Conservation (phyloP, 148 eudicot species). For the Vaccinium myrtillus region DNA sequence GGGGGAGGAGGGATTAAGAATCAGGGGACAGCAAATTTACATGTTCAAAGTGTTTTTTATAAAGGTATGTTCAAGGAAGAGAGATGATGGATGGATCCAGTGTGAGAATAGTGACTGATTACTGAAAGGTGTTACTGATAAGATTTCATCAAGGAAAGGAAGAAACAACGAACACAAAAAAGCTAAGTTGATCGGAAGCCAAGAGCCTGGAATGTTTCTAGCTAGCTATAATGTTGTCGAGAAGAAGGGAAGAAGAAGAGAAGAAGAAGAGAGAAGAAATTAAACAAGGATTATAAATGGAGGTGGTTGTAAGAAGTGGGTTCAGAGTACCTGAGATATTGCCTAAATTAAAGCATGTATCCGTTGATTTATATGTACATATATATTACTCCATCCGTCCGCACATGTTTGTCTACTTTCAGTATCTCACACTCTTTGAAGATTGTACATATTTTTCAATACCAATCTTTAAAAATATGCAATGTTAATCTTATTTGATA, state of each 20-base stretch:
- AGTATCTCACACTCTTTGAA: too few species aligned
- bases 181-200: not conserved
- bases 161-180: not conserved
- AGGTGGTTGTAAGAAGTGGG: not conserved
- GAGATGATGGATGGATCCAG: constrained; percentile 18
- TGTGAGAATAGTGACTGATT: not conserved
- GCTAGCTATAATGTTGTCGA: not conserved
- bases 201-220: not conserved
- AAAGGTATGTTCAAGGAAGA: constrained; percentile 22
- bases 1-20: not conserved
- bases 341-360: not conserved
- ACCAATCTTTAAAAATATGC: too few species aligned
- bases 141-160: not conserved
- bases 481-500: too few species aligned
- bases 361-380: too few species aligned
- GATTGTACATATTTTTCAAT: too few species aligned
- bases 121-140: not conserved
- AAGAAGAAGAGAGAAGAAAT: not conserved
- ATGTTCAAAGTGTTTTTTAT: constrained; percentile 20
- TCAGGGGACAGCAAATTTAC: constrained; percentile 13
- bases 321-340: not conserved
- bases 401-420: too few species aligned
- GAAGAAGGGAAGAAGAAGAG: not conserved
- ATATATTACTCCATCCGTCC: too few species aligned
- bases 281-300: not conserved